These are phyloP conservation scores for Cydonia oblonga DNA, from an alignment of 331 rosid genomes.

Conservation along the genomic window DNA sequence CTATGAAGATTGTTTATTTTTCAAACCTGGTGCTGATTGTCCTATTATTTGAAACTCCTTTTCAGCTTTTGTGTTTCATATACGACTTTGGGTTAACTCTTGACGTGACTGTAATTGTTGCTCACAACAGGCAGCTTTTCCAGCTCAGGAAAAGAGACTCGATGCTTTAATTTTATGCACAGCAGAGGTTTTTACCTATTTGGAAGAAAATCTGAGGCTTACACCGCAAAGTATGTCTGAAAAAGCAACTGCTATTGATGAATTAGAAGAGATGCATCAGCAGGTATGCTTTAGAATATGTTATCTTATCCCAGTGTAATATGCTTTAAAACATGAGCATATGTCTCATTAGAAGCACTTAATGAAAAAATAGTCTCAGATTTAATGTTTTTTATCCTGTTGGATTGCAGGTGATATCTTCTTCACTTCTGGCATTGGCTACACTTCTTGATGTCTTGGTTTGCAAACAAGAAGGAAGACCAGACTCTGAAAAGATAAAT, in stretches of 20 bases:
- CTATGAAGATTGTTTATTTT: too few species aligned
- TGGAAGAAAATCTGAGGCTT: constrained; percentile 87
- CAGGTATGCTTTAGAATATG: constrained; percentile 41
- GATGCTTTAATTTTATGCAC: constrained; percentile 81
- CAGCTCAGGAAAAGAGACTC: constrained; percentile 79
- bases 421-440: constrained; percentile 79
- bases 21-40: background rate
- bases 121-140: constrained; percentile 65
- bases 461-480: constrained; percentile 32
- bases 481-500: constrained; percentile 41
- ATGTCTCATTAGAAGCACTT: background rate
- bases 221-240: constrained; percentile 75
- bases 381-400: constrained; percentile 14
- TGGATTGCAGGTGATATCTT: constrained; percentile 64
- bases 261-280: constrained; percentile 83
- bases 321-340: background rate
- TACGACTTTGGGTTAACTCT: background rate
- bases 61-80: background rate
- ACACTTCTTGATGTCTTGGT: constrained; percentile 83
- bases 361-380: background rate
- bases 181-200: constrained; percentile 59
- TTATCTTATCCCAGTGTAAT: background rate
- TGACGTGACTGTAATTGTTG: constrained; percentile 7
- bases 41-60: background rate
- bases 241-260: constrained; percentile 71